Base-by-base conservation (phyloP, 306 rosid species). In the Geum urbanum region DNA sequence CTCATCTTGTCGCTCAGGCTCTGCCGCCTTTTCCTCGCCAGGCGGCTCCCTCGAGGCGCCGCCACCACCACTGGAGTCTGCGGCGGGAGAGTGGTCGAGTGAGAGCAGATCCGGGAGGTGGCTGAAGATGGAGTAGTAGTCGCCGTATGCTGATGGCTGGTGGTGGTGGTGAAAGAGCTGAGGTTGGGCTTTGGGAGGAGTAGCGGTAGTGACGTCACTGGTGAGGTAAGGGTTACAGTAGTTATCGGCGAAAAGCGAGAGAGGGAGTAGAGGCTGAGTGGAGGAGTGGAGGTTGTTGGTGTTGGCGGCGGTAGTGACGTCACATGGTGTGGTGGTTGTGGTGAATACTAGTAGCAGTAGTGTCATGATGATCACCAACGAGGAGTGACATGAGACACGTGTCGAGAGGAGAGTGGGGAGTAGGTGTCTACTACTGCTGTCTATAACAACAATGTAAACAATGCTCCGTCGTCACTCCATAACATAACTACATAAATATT, bases 1-100 rank as follows among this genome's bases (percentile, higher is more conserved):
- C 97, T 88, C 0, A 86, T 87, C 81, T 90, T 94, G 65, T 94
- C 98, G 75, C 96, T 82, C 52, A 90, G 80, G 72, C 75, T 90
- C 67, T 87, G 97, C 15, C 97, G 76, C 1, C 97, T 64, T 63
- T 79, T 80, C 22, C 99, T 67, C 0, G 92, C 89, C 49, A 90
- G 75, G 8, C 51, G 22, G 72, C 78, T 79, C 8, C 73, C n/a
- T 10, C 59, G 49, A 9, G 75, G 75, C 1, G 27, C 63, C 70
- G 50, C 49, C 15, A 37, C 15, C 24, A 27, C 76, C 70, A 7
- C 10, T 1, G 46, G 46, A 8, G 46, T 1, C 46, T 1, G 73
- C 56, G 15, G 14, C 4, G 0, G 77, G 48, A 8, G 74, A 72
- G 20, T 35, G 18, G 51, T 79, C 88, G 14, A 84, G 65, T 1